Percentiles rank a stretch among this genome's conserved stretches.
These are phyloP conservation scores for Pseudozyma pruni DNA, from an alignment of 1,284 basidiomycete species.

Conservation along the genomic window DNA sequence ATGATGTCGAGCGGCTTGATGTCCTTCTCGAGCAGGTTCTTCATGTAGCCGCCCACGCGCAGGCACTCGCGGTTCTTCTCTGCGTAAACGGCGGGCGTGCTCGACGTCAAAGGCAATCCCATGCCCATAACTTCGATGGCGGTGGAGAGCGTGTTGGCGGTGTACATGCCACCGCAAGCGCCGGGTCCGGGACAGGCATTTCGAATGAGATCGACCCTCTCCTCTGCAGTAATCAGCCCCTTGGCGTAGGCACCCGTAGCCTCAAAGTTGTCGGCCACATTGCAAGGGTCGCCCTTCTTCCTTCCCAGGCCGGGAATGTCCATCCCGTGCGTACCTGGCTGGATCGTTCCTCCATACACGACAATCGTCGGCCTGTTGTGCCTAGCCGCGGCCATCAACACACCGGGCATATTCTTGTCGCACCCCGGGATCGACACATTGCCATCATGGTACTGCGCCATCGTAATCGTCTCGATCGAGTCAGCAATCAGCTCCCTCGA, in stretches of 20 bases:
- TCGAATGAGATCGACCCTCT: conserved; percentile 81
- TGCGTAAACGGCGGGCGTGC: conserved; percentile 82
- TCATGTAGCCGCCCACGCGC: conserved; percentile 83
- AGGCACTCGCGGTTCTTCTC: conserved; percentile 88
- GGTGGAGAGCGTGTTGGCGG: conserved; percentile 95
- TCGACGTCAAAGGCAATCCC: conserved; percentile 83
- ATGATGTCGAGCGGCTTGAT: conserved; percentile 94
- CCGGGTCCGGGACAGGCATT: conserved; percentile 93
- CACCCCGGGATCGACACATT: conserved; percentile 96
- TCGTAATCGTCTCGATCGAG: conserved; percentile 90
- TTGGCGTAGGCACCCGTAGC: conserved; percentile 83
- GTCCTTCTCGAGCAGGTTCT: conserved; percentile 82
- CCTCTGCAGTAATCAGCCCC: conserved; percentile 83
- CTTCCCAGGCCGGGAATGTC: conserved; percentile 83
- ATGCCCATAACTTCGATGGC: conserved; percentile 90
- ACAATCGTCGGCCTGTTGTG: conserved; percentile 93
- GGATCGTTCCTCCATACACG: conserved; percentile 95
- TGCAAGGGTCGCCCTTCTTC: conserved; percentile 80
- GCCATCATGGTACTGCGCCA: conserved; percentile 97
- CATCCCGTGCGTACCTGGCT: conserved; percentile 76
- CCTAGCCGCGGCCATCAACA: conserved; percentile 90
- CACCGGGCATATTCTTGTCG: conserved; percentile 98
- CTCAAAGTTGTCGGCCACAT: conserved; percentile 84
- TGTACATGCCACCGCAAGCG: conserved; percentile 96
- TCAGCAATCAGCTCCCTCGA: conserved; percentile 90